These are phyloP conservation scores for Termitomyces sp. DNA, from an alignment of 768 basidiomycete species.

Conservation along the genomic window DNA sequence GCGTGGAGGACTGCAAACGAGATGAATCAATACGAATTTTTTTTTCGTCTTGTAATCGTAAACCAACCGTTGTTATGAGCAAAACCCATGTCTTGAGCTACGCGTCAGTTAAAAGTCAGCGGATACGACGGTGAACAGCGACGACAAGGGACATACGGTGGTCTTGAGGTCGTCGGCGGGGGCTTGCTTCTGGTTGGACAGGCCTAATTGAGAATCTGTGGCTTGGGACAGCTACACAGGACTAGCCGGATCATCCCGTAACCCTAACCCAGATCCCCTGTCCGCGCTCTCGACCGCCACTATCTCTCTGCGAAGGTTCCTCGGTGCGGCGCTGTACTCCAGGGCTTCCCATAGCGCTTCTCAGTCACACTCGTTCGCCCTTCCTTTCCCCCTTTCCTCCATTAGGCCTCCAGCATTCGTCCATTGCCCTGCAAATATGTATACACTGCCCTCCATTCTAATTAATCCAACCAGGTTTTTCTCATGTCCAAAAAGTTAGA, in stretches of 20 bases:
- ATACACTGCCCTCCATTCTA: neutral
- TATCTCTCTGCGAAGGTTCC: neutral
- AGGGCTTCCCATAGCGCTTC: neutral
- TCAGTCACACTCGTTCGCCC: no score
- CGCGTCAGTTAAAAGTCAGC: constrained; percentile 9
- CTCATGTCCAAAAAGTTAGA: neutral
- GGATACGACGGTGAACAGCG: constrained; percentile 14
- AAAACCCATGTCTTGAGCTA: constrained; percentile 71
- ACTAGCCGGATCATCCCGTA: constrained; percentile 31
- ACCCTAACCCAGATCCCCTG: constrained; percentile 26
- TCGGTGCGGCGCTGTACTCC: constrained; percentile 5
- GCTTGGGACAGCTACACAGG: constrained; percentile 39
- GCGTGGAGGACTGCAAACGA: constrained; percentile 68
- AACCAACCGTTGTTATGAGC: constrained; percentile 73
- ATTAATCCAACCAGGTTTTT: constrained; percentile 4
- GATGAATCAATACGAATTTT: neutral
- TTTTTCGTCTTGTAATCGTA: neutral
- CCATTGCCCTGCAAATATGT: no score
- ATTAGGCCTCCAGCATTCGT: no score
- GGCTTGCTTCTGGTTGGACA: constrained; percentile 24
- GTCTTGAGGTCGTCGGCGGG: constrained; percentile 43
- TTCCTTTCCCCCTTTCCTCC: no score
- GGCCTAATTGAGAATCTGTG: constrained; percentile 28
- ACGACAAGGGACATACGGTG: constrained; percentile 30
- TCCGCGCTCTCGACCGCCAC: neutral